These are phyloP conservation scores for Smallanthus sonchifolius DNA, from an alignment of 129 eudicot species.

Conservation along the genomic window DNA sequence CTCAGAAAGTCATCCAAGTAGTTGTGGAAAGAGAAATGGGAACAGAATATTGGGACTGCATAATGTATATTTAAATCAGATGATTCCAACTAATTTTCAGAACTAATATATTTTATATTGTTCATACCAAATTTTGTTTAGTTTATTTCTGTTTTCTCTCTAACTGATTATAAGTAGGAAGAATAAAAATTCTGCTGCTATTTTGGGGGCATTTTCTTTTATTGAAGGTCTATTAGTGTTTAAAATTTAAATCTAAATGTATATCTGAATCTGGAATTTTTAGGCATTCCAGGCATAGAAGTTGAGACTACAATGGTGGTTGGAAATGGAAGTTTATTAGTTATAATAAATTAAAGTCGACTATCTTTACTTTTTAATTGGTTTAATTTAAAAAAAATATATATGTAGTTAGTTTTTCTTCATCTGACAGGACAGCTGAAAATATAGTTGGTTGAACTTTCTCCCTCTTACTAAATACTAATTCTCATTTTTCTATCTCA, in stretches of 20 bases:
- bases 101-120: neutral
- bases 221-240: neutral
- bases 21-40: neutral
- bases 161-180: neutral
- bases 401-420: neutral
- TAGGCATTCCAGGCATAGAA: neutral
- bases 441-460: neutral
- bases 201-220: neutral
- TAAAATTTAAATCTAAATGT: neutral
- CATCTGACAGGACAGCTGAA: neutral
- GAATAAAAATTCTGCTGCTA: neutral
- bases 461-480: neutral
- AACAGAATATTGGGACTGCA: neutral
- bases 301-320: neutral
- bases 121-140: neutral
- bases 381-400: neutral
- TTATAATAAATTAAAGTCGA: neutral
- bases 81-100: neutral
- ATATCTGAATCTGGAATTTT: neutral
- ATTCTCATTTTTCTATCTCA: neutral
- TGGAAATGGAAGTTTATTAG: neutral
- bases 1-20: neutral
- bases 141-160: neutral
- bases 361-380: neutral
- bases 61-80: neutral